These are phyloP conservation scores for Vitis rotundifolia DNA, from an alignment of 164 flowering plant species.

Conservation along the genomic window DNA sequence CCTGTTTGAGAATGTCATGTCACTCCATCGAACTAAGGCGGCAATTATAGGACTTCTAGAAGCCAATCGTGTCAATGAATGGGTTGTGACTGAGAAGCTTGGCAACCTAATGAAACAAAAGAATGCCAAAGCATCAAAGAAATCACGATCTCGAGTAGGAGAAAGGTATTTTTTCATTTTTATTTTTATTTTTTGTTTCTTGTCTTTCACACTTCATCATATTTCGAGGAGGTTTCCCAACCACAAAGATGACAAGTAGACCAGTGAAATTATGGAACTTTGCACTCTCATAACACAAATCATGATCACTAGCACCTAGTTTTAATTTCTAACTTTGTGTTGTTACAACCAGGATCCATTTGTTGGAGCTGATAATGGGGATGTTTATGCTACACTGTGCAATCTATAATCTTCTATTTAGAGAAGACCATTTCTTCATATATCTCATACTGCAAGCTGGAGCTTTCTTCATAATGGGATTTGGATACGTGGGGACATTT, in stretches of 20 bases:
- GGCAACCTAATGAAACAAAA: conserved; percentile 48
- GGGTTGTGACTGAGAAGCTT: conserved; percentile 80
- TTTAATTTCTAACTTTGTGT: not conserved
- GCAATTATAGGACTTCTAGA: conserved; percentile 69
- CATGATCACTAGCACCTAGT: too few species aligned
- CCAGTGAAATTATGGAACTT: too few species aligned
- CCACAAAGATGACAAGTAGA: too few species aligned
- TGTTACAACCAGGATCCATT: conserved; percentile 38
- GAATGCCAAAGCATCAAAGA: conserved; percentile 30
- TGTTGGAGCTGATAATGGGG: conserved; percentile 61
- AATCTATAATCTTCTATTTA: conserved; percentile 42
- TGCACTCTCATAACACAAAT: too few species aligned
- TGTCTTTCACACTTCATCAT: not conserved
- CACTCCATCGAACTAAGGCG: conserved; percentile 70
- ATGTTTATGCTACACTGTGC: conserved; percentile 51
- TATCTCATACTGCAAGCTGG: conserved; percentile 58
- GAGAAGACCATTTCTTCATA: conserved; percentile 47
- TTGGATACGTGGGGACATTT: conserved; percentile 62
- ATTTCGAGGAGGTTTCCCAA: not conserved
- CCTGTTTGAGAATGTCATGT: conserved; percentile 82
- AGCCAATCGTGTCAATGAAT: conserved; percentile 65
- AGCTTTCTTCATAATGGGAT: conserved; percentile 62
- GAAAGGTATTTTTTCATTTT: conserved; percentile 34
- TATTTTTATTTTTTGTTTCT: too few species aligned
- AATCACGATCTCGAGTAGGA: conserved; percentile 26